Evolutionary conservation across 1,284 basidiomycete genomes (phyloP).

Genomic region (Tremellales sp.): DNA sequence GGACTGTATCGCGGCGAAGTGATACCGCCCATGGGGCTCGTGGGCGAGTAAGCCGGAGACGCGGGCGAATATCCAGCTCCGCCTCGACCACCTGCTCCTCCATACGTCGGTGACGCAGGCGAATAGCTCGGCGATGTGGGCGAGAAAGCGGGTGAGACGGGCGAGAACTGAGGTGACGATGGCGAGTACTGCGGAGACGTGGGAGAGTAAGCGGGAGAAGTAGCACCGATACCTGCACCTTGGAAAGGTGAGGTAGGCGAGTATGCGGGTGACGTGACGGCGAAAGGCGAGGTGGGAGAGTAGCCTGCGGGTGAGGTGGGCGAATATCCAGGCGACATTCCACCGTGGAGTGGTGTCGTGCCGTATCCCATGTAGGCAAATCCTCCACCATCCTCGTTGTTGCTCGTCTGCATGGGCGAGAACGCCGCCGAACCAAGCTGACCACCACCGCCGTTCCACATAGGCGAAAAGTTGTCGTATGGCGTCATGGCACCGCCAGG

Average conservation of each 20-base stretch:
- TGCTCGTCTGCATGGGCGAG: constrained; percentile 86
- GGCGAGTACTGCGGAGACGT: constrained; percentile 77
- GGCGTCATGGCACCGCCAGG: constrained; percentile 84
- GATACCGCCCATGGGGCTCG: constrained; percentile 16
- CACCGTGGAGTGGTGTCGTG: constrained; percentile 67
- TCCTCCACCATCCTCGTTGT: constrained; percentile 71
- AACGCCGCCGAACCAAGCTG: constrained; percentile 84
- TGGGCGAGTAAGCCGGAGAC: constrained; percentile 32
- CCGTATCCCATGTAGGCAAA: constrained; percentile 70
- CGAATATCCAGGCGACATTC: constrained; percentile 59
- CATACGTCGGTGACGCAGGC: constrained; percentile 72
- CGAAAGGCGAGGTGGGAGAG: constrained; percentile 77
- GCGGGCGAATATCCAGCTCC: constrained; percentile 30
- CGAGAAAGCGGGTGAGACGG: constrained; percentile 72
- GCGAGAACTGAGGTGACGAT: constrained; percentile 74
- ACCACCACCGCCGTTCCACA: constrained; percentile 53
- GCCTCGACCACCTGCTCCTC: constrained; percentile 1
- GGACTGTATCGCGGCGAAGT: constrained; percentile 29
- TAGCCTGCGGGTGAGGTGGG: constrained; percentile 51
- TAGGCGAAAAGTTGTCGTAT: constrained; percentile 80
- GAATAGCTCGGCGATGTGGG: constrained; percentile 37
- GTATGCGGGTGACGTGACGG: constrained; percentile 42
- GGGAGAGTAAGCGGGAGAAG: constrained; percentile 55
- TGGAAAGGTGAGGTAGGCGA: constrained; percentile 76
- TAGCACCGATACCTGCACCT: constrained; percentile 62